Conservation (phyloP, 2,329 filamentous ascomycete species). For the Pseudocercospora cruenta region DNA sequence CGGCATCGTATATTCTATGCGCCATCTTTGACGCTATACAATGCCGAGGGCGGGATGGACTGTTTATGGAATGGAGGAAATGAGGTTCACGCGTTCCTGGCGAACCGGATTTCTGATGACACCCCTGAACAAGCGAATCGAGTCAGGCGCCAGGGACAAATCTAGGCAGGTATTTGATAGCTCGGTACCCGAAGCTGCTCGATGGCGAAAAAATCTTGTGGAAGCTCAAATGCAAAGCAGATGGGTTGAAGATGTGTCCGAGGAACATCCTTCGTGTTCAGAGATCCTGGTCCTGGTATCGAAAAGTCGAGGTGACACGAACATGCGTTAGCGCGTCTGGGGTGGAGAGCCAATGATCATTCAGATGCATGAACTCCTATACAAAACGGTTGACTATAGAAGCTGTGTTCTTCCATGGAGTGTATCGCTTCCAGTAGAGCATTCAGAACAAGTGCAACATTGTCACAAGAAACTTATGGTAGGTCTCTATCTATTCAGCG, state of each 20-base stretch:
- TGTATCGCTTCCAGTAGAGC: too few species aligned
- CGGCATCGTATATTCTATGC: slow-evolving; percentile 1
- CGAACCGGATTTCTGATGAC: background rate
- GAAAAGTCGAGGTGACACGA: background rate
- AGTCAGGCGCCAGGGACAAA: background rate
- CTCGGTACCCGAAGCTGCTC: background rate
- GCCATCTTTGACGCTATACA: slow-evolving; percentile 1
- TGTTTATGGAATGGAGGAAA: slow-evolving; percentile 5
- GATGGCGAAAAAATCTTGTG: background rate
- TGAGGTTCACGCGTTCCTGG: background rate
- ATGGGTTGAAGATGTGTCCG: background rate
- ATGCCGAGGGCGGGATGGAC: background rate
- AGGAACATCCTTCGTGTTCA: background rate
- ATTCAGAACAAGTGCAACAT: too few species aligned
- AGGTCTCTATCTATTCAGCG: background rate
- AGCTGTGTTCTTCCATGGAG: too few species aligned
- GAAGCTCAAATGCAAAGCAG: background rate
- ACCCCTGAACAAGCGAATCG: too few species aligned
- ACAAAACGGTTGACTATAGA: background rate
- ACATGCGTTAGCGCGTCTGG: background rate
- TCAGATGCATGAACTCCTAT: background rate
- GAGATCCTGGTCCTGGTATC: background rate
- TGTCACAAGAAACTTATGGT: too few species aligned
- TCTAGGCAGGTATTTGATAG: background rate
- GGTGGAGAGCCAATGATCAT: background rate